These are phyloP conservation scores for Tuctoria greenei DNA, from an alignment of 176 grass and related monocot genomes.

Conservation along the genomic window DNA sequence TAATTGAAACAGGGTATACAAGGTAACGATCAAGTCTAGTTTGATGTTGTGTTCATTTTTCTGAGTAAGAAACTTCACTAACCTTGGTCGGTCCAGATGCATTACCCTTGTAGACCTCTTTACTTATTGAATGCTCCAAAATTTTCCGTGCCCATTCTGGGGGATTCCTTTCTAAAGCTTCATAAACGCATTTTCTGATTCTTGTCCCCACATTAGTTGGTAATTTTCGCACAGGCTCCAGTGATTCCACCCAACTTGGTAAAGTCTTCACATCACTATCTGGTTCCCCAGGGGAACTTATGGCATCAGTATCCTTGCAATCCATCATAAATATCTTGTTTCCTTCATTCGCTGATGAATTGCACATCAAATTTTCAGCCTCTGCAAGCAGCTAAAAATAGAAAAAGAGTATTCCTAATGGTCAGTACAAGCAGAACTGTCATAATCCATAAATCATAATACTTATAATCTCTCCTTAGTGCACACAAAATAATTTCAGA, in stretches of 20 bases:
- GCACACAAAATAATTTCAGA: neutral
- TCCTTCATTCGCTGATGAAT: slow-evolving; percentile 50
- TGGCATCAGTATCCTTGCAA: slow-evolving; percentile 60
- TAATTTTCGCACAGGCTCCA: slow-evolving; percentile 92
- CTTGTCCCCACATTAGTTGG: slow-evolving; percentile 99
- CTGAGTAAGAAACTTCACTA: slow-evolving; percentile 29
- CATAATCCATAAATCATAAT: slow-evolving; percentile 26
- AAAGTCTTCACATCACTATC: slow-evolving; percentile 51
- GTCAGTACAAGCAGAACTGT: slow-evolving; percentile 23
- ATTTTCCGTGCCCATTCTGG: slow-evolving; percentile 94
- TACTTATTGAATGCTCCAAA: slow-evolving; percentile 97
- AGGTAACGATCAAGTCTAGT: slow-evolving; percentile 18
- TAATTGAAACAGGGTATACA: slow-evolving; percentile 21
- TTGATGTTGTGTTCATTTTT: neutral
- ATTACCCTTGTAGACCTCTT: slow-evolving; percentile 97
- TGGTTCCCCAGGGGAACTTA: slow-evolving; percentile 49
- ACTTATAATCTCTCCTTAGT: slow-evolving; percentile 4
- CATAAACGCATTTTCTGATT: slow-evolving; percentile 97
- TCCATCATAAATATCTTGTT: slow-evolving; percentile 71
- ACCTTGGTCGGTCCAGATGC: slow-evolving; percentile 97
- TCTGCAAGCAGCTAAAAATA: slow-evolving; percentile 89
- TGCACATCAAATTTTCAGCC: slow-evolving; percentile 70
- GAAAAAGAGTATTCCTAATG: slow-evolving; percentile 45
- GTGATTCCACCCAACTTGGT: slow-evolving; percentile 85
- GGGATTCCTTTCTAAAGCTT: slow-evolving; percentile 75